Base-by-base conservation (phyloP, 441 rosid species). In the Hypseocharis bilobata region DNA sequence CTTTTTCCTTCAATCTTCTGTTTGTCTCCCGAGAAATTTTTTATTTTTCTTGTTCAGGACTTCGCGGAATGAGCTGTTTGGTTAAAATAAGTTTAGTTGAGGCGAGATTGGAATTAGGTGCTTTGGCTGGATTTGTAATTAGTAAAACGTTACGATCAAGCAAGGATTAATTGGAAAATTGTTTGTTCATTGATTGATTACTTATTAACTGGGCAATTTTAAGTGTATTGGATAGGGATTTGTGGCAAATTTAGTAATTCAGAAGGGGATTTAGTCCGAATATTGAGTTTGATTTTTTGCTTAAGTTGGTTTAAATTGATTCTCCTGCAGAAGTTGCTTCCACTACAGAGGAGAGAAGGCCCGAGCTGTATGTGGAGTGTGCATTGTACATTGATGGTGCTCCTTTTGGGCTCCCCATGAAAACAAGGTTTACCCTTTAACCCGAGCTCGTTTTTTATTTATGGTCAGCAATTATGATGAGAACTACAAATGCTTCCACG, bases 361-460 rank as follows among this genome's bases (percentile, higher is more conserved):
- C 91, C 0, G 97, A 93, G 83, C 81, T 93, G 34, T 88, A 73
- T 62, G 85, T 87, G 11, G 97, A 93, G 72, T 91, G 97, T 69
- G 89, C 89, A 19, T 72, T 93, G 76, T 87, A 83, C 76, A 88
- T 93, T 56, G 97, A 91, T 70, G 97, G 97, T 60, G 88, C 91
- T 65, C 93, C 87, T 0, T 91, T 91, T 69, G 97, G 99, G 29
- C 97, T 86, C 76, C 93, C 97, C 32, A 83, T 84, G 72, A 83
- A 84, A 82, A 88, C 97, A 59, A 89, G 95, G 98, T 87, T 64
- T 58, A 19, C 13, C 13, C 23, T 45, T 65, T 51, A 2, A 49
- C 44, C 38, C 3, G 0, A 25, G 7, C 25, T 25, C 5, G 10
- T 34, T 4, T 23, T 45, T 30, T 36, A 36, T 36, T 36, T 36